Evolutionary conservation across 2,329 filamentous ascomycete species (phyloP).

Genomic region (Trichoderma atrobrunneum): DNA sequence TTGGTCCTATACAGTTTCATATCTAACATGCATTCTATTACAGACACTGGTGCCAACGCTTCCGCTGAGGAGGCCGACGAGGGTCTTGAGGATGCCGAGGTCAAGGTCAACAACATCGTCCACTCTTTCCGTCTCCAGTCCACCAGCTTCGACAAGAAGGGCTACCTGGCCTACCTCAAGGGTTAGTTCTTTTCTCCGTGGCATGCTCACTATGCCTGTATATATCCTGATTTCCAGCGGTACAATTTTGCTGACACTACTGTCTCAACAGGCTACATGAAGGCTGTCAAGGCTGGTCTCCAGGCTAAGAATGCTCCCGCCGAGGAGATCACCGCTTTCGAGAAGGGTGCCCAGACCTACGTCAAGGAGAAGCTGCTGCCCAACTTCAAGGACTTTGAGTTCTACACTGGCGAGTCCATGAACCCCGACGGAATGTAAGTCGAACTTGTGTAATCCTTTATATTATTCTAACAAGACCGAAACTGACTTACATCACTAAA

Average conservation of each 20-base stretch:
- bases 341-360: conserved; percentile 68
- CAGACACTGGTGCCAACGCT: conserved; percentile 91
- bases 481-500: conserved; percentile 34
- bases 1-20: neutral
- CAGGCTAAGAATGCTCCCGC: conserved; percentile 59
- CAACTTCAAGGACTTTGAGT: conserved; percentile 96
- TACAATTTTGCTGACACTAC: neutral
- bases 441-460: neutral
- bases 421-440: conserved; percentile 89
- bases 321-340: conserved; percentile 72
- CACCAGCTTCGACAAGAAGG: conserved; percentile 83
- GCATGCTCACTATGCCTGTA: neutral
- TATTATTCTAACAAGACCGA: too few species aligned
- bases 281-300: conserved; percentile 73
- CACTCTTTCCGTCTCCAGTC: conserved; percentile 84
- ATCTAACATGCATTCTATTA: neutral
- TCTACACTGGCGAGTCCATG: conserved; percentile 90
- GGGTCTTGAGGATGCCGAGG: conserved; percentile 63
- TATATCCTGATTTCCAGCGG: neutral
- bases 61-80: conserved; percentile 88
- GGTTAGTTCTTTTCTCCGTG: conserved; percentile 43
- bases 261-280: conserved; percentile 71
- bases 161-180: conserved; percentile 81
- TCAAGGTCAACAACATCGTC: conserved; percentile 89
- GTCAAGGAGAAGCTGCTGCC: conserved; percentile 77